Conservation (phyloP, 345 rosid genomes). For the Populus nigra region DNA sequence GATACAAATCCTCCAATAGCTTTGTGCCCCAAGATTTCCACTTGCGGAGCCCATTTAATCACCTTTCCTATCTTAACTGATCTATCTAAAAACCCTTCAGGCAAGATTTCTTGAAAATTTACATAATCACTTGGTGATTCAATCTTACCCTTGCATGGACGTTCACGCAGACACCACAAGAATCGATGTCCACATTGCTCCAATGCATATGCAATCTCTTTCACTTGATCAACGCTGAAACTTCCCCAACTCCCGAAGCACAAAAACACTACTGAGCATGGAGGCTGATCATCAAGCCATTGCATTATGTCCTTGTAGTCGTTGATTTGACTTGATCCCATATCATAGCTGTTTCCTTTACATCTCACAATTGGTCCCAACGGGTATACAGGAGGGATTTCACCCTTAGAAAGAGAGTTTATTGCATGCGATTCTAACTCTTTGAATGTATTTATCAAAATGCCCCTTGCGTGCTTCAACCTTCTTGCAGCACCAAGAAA, state of each 20-base stretch:
- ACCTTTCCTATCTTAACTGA: conserved; percentile 6
- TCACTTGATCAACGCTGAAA: conserved; percentile 10
- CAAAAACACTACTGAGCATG: conserved; percentile 14
- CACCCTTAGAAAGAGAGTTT: not conserved
- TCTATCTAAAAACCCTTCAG: not conserved
- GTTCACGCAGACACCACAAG: conserved; percentile 17
- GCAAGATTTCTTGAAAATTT: not conserved
- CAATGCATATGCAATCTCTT: conserved; percentile 12
- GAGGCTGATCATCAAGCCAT: conserved; percentile 24
- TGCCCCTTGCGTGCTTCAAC: not conserved
- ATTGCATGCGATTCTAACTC: conserved; percentile 10
- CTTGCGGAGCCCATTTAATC: conserved; percentile 12
- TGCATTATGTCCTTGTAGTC: not conserved
- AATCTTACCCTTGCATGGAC: not conserved
- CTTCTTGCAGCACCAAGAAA: not conserved
- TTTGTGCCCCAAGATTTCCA: not conserved
- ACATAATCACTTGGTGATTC: not conserved
- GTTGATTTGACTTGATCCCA: not conserved
- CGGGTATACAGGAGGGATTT: not conserved
- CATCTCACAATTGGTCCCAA: conserved; percentile 2
- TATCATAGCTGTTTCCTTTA: too few species aligned
- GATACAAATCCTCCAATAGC: conserved; percentile 13
- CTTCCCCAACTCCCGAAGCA: conserved; percentile 24
- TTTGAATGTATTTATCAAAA: conserved; percentile 6
- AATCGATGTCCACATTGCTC: conserved; percentile 12